phyloP scores from a whole-genome alignment of 352 stramenopile genomes.

The Phytopythium mirpurense region DNA sequence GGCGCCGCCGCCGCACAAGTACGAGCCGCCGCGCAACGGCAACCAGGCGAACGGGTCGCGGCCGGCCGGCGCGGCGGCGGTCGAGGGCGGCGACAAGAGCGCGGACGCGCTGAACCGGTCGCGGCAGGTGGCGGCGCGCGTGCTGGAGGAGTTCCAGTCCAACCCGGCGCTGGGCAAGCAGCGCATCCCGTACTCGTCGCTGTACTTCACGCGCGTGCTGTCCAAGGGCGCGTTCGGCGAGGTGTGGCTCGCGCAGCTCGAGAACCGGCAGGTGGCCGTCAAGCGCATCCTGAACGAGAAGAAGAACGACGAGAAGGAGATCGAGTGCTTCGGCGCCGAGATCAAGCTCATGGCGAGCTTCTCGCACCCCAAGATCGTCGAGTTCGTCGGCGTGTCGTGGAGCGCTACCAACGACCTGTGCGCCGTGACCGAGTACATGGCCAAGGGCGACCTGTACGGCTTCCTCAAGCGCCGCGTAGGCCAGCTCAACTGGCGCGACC shows the following conservation, averaged over 20 bases:
- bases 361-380: slow-evolving; percentile 76
- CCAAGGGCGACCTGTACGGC: slow-evolving; percentile 64
- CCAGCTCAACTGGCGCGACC: slow-evolving; percentile 65
- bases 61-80: not conserved
- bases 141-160: slow-evolving; percentile 67
- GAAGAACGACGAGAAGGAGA: slow-evolving; percentile 79
- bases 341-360: slow-evolving; percentile 87
- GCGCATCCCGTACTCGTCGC: slow-evolving; percentile 63
- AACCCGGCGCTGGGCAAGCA: slow-evolving; percentile 43
- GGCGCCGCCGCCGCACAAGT: slow-evolving; percentile 2
- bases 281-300: slow-evolving; percentile 83
- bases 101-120: slow-evolving; percentile 32
- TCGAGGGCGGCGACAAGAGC: slow-evolving; percentile 12
- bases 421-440: slow-evolving; percentile 82
- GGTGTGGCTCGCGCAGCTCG: slow-evolving; percentile 79
- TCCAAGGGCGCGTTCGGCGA: slow-evolving; percentile 85
- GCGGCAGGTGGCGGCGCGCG: slow-evolving; percentile 38
- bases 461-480: slow-evolving; percentile 67
- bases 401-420: slow-evolving; percentile 64
- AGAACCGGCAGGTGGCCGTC: slow-evolving; percentile 74
- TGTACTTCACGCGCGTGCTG: slow-evolving; percentile 81
- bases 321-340: slow-evolving; percentile 79
- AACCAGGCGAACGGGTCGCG: slow-evolving; percentile 4
- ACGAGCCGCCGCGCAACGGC: slow-evolving; percentile 7
- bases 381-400: slow-evolving; percentile 79